These are phyloP conservation scores for Teratosphaeria destructans DNA, from an alignment of 2,329 filamentous ascomycete genomes.

Conservation along the genomic window DNA sequence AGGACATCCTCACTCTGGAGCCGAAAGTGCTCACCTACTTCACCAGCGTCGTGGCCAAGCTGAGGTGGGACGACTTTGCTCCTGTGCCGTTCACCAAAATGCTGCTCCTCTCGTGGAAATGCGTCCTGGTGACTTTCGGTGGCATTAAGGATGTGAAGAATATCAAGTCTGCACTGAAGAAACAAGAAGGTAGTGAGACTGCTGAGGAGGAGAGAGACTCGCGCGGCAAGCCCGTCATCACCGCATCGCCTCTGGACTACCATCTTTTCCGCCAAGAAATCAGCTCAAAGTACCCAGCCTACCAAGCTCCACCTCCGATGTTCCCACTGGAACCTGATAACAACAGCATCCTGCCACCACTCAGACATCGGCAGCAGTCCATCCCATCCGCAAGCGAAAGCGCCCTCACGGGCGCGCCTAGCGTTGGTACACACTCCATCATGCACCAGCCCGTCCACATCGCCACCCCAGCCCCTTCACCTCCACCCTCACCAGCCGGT, in stretches of 20 bases:
- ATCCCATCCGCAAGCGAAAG: conserved; percentile 20
- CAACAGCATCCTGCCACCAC: conserved; percentile 76
- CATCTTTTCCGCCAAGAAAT: conserved; percentile 95
- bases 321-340: conserved; percentile 84
- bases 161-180: conserved; percentile 61
- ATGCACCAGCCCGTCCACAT: conserved; percentile 95
- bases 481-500: conserved; percentile 80
- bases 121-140: conserved; percentile 75
- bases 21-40: conserved; percentile 64
- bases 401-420: conserved; percentile 37
- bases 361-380: conserved; percentile 58
- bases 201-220: conserved; percentile 42
- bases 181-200: conserved; percentile 27
- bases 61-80: conserved; percentile 50
- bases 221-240: conserved; percentile 68
- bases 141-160: conserved; percentile 61
- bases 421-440: conserved; percentile 55
- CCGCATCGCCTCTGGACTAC: conserved; percentile 89
- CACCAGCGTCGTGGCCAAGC: conserved; percentile 45
- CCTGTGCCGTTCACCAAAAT: conserved; percentile 43
- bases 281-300: conserved; percentile 93
- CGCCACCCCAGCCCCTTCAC: conserved; percentile 92
- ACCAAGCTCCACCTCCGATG: conserved; percentile 73
- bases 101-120: conserved; percentile 82
- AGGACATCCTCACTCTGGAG: conserved; percentile 24